These are phyloP conservation scores for Allium fistulosum DNA, from an alignment of 106 monocot genomes.

Conservation along the genomic window DNA sequence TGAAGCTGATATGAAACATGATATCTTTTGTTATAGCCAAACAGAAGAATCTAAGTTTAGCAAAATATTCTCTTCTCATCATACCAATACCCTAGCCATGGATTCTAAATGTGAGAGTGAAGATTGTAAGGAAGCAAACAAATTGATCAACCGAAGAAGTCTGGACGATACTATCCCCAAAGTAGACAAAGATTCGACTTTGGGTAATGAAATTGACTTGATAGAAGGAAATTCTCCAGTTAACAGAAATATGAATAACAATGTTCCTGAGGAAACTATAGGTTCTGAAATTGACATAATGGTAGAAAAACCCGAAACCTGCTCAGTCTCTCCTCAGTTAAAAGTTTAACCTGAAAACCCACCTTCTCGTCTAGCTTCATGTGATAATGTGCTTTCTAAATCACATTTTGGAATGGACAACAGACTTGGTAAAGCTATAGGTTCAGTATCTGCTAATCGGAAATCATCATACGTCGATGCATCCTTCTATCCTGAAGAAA, in stretches of 20 bases:
- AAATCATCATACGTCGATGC: no score
- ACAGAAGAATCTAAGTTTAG: constrained; percentile 9
- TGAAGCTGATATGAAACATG: no score
- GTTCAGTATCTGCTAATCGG: no score
- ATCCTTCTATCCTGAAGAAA: no score
- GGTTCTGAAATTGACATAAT: background rate
- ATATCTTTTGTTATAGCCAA: constrained; percentile 1
- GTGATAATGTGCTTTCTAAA: constrained; percentile 4
- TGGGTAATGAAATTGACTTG: no score
- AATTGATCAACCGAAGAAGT: no score
- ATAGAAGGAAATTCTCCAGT: no score
- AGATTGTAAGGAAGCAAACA: no score
- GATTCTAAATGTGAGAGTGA: no score
- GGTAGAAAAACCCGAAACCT: constrained; percentile 4
- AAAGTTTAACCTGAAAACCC: constrained; percentile 6
- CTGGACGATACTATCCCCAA: no score
- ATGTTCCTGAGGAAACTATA: constrained; percentile 5
- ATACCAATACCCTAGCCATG: background rate
- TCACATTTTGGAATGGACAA: constrained; percentile 3
- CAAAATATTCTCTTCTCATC: constrained; percentile 1
- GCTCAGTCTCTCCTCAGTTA: background rate
- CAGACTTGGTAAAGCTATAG: constrained; percentile 7
- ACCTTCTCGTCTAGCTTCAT: constrained; percentile 5
- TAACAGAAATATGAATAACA: no score
- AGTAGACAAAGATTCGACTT: no score